Conservation (phyloP, 805 yeast species). For the Komagataella mondaviorum region DNA sequence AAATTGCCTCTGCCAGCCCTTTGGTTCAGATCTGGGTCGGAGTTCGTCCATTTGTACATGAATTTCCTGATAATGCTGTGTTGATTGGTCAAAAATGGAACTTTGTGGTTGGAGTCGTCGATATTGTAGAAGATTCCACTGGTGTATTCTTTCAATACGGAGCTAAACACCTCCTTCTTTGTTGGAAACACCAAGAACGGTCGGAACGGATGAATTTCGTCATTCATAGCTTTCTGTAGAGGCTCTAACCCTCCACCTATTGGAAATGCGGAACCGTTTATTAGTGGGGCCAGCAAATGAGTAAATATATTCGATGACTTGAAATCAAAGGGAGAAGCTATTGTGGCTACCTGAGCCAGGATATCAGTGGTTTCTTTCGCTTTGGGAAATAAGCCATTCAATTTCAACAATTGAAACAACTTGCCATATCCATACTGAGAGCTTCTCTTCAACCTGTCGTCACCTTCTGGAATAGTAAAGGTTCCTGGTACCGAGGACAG, state of each 20-base stretch:
- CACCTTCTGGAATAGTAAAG: slow-evolving; percentile 10
- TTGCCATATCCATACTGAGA: slow-evolving; percentile 34
- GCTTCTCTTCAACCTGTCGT: not conserved
- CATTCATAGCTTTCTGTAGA: slow-evolving; percentile 8
- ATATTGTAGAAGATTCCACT: slow-evolving; percentile 33
- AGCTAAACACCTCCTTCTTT: slow-evolving; percentile 10
- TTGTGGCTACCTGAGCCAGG: slow-evolving; percentile 33
- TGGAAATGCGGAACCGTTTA: slow-evolving; percentile 16
- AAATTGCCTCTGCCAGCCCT: slow-evolving; percentile 13
- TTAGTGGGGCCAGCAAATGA: slow-evolving; percentile 32
- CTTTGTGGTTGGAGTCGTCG: slow-evolving; percentile 8
- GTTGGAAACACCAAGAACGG: slow-evolving; percentile 22
- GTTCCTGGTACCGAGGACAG: slow-evolving; percentile 42
- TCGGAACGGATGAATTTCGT: slow-evolving; percentile 4
- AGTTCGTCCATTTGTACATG: slow-evolving; percentile 30
- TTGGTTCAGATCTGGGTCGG: slow-evolving; percentile 14
- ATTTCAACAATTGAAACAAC: slow-evolving; percentile 24
- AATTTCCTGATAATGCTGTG: slow-evolving; percentile 25
- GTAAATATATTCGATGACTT: slow-evolving; percentile 25
- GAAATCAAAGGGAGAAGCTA: slow-evolving; percentile 29
- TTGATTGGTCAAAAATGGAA: slow-evolving; percentile 15
- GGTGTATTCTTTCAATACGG: slow-evolving; percentile 12
- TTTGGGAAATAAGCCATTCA: slow-evolving; percentile 15
- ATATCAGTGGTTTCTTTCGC: slow-evolving; percentile 15
- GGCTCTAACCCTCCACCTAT: slow-evolving; percentile 12